Percentiles rank a stretch among this genome's conserved stretches.
Evolutionary conservation across 2,329 filamentous ascomycete species (phyloP).

Genomic region (Clarireedia hainanense): DNA sequence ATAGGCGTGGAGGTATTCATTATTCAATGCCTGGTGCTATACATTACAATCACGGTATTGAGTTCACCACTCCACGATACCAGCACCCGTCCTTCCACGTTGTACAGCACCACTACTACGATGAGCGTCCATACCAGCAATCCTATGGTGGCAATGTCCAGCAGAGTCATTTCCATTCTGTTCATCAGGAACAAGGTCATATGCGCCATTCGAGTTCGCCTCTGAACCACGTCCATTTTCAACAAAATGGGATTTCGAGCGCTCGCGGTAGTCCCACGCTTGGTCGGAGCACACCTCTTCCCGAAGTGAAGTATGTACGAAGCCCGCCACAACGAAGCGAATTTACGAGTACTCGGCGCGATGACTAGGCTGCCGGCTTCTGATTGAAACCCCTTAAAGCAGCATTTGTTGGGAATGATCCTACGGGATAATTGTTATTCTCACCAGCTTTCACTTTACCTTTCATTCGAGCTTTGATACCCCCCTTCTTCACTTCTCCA

Average conservation of each 20-base stretch:
- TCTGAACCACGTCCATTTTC: not conserved
- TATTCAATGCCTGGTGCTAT: not conserved
- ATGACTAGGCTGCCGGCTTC: no score
- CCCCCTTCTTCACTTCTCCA: no score
- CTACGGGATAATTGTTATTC: no score
- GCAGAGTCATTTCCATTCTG: not conserved
- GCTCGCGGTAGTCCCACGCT: not conserved
- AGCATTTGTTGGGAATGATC: no score
- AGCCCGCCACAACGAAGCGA: no score
- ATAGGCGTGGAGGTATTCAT: not conserved
- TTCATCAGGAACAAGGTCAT: not conserved
- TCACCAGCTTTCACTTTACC: no score
- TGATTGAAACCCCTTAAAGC: no score
- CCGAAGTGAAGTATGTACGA: not conserved
- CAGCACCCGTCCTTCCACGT: not conserved
- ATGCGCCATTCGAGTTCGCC: not conserved
- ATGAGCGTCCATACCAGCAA: not conserved
- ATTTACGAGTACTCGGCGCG: no score
- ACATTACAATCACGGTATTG: not conserved
- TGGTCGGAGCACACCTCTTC: not conserved
- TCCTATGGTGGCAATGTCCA: not conserved
- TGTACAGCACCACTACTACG: not conserved
- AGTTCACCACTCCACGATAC: constrained; percentile 1
- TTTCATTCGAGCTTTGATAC: no score
- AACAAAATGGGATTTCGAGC: not conserved